Percentiles rank a stretch among this genome's conserved stretches.
These are phyloP conservation scores for Curvularia sp. DNA, from an alignment of 2,329 filamentous ascomycete genomes.

Conservation along the genomic window DNA sequence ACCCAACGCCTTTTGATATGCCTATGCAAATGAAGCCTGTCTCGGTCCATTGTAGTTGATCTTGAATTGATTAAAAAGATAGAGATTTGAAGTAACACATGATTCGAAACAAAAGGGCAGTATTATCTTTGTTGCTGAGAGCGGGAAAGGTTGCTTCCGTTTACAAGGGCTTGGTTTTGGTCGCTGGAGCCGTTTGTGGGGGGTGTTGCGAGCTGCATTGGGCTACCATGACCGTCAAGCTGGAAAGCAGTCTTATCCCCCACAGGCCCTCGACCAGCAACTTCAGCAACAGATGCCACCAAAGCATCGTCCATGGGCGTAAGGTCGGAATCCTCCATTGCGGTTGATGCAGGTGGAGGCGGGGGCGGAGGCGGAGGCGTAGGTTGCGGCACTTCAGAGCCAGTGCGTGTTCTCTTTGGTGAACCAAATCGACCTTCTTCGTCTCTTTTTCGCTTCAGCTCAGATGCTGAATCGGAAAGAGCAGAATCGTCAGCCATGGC, in stretches of 20 bases:
- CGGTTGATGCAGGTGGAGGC: conserved; percentile 41
- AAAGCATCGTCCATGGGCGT: conserved; percentile 37
- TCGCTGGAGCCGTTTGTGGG: conserved; percentile 46
- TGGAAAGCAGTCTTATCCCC: conserved; percentile 16
- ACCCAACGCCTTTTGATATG: conserved; percentile 13
- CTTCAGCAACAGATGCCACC: conserved; percentile 13
- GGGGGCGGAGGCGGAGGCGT: conserved; percentile 54
- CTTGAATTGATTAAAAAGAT: conserved; percentile 13
- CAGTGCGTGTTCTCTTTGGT: conserved; percentile 43
- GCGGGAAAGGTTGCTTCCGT: not conserved
- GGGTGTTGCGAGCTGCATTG: conserved; percentile 56
- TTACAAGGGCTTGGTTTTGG: conserved; percentile 14
- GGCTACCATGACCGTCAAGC: conserved; percentile 35
- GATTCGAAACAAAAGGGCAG: conserved; percentile 2
- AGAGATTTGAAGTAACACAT: conserved; percentile 7
- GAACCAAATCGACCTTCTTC: conserved; percentile 39
- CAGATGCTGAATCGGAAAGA: conserved; percentile 35
- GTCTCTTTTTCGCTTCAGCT: conserved; percentile 50
- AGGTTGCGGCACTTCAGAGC: conserved; percentile 47
- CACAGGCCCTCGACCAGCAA: conserved; percentile 25
- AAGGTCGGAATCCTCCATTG: conserved; percentile 34
- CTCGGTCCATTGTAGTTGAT: not conserved
- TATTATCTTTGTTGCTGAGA: not conserved
- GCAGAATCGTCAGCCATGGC: conserved; percentile 30
- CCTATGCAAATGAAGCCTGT: conserved; percentile 3